These are phyloP conservation scores for Zymoseptoria pseudotritici DNA, from an alignment of 2,329 filamentous ascomycete species.

Conservation along the genomic window DNA sequence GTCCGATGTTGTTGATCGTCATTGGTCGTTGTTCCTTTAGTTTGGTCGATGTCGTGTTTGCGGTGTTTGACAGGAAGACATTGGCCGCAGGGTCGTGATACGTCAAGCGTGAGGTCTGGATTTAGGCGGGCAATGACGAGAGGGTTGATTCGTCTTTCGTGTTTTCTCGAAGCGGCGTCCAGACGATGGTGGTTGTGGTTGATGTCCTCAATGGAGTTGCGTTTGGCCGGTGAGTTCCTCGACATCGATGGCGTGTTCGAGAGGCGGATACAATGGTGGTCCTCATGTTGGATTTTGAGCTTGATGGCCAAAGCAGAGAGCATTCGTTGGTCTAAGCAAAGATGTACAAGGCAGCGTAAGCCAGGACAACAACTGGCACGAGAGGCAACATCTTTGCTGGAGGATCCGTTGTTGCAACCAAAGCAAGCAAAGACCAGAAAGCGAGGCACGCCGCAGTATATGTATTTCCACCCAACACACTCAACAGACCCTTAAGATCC, in stretches of 20 bases:
- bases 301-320: neutral
- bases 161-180: neutral
- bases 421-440: neutral
- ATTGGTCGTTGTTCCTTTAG: too few species aligned
- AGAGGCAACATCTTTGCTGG: slow-evolving; percentile 7
- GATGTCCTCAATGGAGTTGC: too few species aligned
- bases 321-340: slow-evolving; percentile 6
- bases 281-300: neutral
- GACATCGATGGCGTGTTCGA: neutral
- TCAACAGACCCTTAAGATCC: neutral
- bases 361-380: slow-evolving; percentile 10
- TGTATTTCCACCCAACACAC: neutral
- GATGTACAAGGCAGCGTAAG: slow-evolving; percentile 13
- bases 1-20: neutral
- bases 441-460: neutral
- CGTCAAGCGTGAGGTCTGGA: neutral
- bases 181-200: neutral
- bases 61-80: neutral
- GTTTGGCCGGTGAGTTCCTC: neutral
- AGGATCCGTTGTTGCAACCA: neutral
- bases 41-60: too few species aligned
- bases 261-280: neutral
- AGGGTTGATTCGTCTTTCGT: too few species aligned
- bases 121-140: too few species aligned
- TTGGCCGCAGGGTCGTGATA: neutral